Conservation (phyloP, 1,139 yeast genomes). For the Debaryomycetaceae sp. region DNA sequence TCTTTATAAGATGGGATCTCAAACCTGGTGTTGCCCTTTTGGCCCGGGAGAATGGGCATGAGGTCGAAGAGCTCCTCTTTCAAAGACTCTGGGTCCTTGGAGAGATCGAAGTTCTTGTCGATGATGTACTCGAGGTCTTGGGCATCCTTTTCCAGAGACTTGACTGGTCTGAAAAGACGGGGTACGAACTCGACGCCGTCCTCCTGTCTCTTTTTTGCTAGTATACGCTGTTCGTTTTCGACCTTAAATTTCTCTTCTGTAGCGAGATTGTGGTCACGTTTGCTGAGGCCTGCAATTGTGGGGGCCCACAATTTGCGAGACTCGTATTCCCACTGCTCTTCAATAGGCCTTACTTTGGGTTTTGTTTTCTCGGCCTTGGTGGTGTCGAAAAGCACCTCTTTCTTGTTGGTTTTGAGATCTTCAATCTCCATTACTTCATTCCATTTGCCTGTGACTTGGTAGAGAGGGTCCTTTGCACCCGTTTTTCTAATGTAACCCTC, state of each 20-base stretch:
- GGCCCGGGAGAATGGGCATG: conserved; percentile 80
- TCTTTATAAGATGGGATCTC: conserved; percentile 56
- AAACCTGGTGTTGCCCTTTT: conserved; percentile 57
- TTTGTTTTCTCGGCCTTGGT: conserved; percentile 43
- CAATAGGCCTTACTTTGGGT: conserved; percentile 74
- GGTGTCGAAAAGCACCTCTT: conserved; percentile 64
- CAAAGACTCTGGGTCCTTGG: conserved; percentile 47
- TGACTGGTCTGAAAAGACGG: conserved; percentile 54
- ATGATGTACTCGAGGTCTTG: conserved; percentile 59
- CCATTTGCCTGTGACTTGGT: conserved; percentile 86
- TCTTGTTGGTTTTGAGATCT: conserved; percentile 46
- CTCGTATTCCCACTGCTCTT: conserved; percentile 77
- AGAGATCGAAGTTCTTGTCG: conserved; percentile 50
- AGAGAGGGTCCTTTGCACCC: conserved; percentile 53
- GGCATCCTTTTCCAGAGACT: conserved; percentile 14
- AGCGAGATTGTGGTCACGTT: conserved; percentile 75
- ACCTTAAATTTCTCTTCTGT: conserved; percentile 84
- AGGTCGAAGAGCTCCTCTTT: conserved; percentile 54
- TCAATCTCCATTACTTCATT: conserved; percentile 78
- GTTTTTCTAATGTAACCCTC: conserved; percentile 65
- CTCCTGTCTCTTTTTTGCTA: conserved; percentile 70
- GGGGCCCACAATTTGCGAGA: conserved; percentile 80
- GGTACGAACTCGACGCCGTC: conserved; percentile 83
- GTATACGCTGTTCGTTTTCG: conserved; percentile 76
- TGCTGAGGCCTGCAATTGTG: conserved; percentile 73